Evolutionary conservation across 2,329 filamentous ascomycete species (phyloP), one percentile per base, ranked within the genome.

Genomic region (Emergomyces africanus): DNA sequence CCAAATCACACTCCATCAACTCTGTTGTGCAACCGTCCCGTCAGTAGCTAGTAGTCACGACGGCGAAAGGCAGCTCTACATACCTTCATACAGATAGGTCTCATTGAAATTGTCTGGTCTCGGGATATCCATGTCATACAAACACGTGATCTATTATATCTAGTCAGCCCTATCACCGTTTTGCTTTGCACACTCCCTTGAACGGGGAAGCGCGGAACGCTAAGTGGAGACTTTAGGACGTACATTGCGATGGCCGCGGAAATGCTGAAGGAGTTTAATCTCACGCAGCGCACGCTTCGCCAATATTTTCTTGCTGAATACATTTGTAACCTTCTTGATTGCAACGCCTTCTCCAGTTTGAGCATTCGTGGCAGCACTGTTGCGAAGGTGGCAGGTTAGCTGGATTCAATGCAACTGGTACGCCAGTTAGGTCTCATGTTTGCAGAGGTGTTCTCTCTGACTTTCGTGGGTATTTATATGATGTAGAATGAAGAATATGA

Each of bases 281-380:
- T 99, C 94, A 75, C 94, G 86, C 80, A 99, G 77, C 55, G 94
- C 94, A 71, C 94, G 89, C 85, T 99, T 99, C 69, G 94, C 94
- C 66, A 99, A 82, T 67, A 99, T 99, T 84, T 97, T 97, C 80
- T 99, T 99, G 83, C 90, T 96, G 77, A 99, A 99, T 69, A 99
- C 92, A 88, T 99, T 99, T 79, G 94, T 99, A 73, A 99, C 90
- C 78, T 99, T 99, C 78, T 99, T 99, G 81, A 99, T 94, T 69
- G 94, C 94, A 63, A 99, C 91, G 46, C 92, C 91, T 73, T 99
- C 94, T 69, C 85, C 87, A 37, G 88, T 95, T 74, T 90, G 85
- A 72, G 85, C 86, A 80, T 97, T 96, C 65, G 90, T 89, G 59
- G 94, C 94, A 61, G 94, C 92, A 75, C 91, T 96, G 72, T 64